A percentile compares a stretch with the other conserved stretches of the same genome.
phyloP scores from a whole-genome alignment of 225 moss, liverwort and hornwort species.

The Sphagnum contortum region DNA sequence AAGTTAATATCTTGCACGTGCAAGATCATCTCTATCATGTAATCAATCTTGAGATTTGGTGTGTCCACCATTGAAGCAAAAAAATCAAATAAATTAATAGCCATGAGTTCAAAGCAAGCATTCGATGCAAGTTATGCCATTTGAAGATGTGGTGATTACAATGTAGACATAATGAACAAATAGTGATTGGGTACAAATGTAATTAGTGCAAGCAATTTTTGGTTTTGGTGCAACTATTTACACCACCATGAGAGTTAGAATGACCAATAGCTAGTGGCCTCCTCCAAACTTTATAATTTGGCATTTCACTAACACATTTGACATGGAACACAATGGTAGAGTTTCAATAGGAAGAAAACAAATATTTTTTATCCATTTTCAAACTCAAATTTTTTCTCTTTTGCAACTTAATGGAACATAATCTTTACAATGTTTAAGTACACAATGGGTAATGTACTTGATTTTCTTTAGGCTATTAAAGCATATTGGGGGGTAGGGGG shows the following conservation, averaged over 20 bases:
- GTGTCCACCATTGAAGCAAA: no score
- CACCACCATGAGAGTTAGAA: slow-evolving; percentile 62
- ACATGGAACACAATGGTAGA: slow-evolving; percentile 88
- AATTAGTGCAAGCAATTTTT: no score
- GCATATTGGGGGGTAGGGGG: slow-evolving; percentile 72
- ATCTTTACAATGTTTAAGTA: slow-evolving; percentile 76
- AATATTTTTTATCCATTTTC: slow-evolving; percentile 96
- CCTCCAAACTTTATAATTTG: slow-evolving; percentile 76
- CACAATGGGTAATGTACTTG: slow-evolving; percentile 56
- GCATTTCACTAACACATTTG: slow-evolving; percentile 86
- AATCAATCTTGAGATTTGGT: no score
- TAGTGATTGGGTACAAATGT: slow-evolving; percentile 82
- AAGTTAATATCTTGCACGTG: no score
- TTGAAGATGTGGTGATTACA: slow-evolving; percentile 92
- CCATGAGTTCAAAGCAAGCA: no score
- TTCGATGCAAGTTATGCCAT: slow-evolving; percentile 68
- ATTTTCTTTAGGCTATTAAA: slow-evolving; percentile 53
- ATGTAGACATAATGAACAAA: slow-evolving; percentile 67
- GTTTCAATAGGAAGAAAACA: slow-evolving; percentile 88
- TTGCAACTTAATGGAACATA: slow-evolving; percentile 82
- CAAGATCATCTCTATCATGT: no score
- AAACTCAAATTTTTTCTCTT: slow-evolving; percentile 55
- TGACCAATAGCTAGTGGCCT: slow-evolving; percentile 79
- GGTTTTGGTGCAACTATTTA: slow-evolving; percentile 57
- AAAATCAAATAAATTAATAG: no score